A percentile compares a stretch with the other conserved stretches of the same genome.
Evolutionary conservation across 805 yeast genomes (phyloP).

Genomic region (Barnettozyma populi): DNA sequence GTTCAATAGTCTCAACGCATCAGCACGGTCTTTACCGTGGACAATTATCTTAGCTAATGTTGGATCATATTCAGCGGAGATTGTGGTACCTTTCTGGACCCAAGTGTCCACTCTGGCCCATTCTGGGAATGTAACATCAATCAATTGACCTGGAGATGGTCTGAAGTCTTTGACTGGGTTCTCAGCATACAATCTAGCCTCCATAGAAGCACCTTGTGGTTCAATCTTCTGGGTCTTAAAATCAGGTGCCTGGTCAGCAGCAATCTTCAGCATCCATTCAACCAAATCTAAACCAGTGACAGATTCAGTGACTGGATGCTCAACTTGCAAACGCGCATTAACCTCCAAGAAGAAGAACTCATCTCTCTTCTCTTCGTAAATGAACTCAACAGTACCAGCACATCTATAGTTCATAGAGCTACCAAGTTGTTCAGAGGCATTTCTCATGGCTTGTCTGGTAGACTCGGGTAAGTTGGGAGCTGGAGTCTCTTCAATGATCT

Average conservation of each 20-base stretch:
- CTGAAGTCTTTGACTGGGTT: slow-evolving; percentile 91
- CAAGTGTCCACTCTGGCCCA: slow-evolving; percentile 96
- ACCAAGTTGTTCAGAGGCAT: slow-evolving; percentile 80
- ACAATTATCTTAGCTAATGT: slow-evolving; percentile 95
- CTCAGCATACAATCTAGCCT: slow-evolving; percentile 94
- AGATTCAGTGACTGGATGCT: slow-evolving; percentile 94
- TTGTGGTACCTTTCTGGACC: slow-evolving; percentile 82
- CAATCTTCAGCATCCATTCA: slow-evolving; percentile 94
- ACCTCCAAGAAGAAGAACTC: slow-evolving; percentile 94
- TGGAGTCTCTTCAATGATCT: slow-evolving; percentile 95
- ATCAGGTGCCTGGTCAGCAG: slow-evolving; percentile 85
- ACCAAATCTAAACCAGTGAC: slow-evolving; percentile 93
- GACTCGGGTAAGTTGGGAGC: slow-evolving; percentile 87
- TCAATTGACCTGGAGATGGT: slow-evolving; percentile 94
- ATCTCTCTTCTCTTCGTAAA: slow-evolving; percentile 80
- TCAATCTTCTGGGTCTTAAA: slow-evolving; percentile 49
- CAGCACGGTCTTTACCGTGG: slow-evolving; percentile 83
- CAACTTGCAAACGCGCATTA: slow-evolving; percentile 94
- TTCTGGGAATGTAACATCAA: slow-evolving; percentile 77
- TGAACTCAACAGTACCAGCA: slow-evolving; percentile 97
- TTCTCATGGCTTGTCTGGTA: slow-evolving; percentile 69
- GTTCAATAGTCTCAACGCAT: slow-evolving; percentile 72
- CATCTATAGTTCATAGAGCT: slow-evolving; percentile 83
- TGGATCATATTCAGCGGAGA: slow-evolving; percentile 94
- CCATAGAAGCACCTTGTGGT: slow-evolving; percentile 88